Evolutionary conservation across 2,329 filamentous ascomycete genomes (phyloP).

Genomic region (Neofusicoccum ribis): DNA sequence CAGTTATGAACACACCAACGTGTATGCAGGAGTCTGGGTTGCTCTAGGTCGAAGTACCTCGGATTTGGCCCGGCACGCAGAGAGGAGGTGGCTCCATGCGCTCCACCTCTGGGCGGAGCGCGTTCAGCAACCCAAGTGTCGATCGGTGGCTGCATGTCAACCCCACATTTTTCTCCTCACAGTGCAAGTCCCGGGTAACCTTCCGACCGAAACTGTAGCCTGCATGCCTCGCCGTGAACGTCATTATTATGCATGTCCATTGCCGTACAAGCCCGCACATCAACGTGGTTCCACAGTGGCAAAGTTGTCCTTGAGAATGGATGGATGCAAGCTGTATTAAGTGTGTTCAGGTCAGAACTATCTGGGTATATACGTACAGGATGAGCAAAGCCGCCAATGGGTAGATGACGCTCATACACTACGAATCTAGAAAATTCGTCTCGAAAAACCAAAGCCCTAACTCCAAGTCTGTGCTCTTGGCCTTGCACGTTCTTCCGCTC

Average conservation of each 20-base stretch:
- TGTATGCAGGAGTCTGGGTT: too few relatives aligned
- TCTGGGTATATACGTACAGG: background rate
- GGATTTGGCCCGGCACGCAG: too few relatives aligned
- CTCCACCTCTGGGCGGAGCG: background rate
- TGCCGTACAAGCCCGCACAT: too few relatives aligned
- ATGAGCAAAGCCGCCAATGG: too few relatives aligned
- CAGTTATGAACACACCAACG: background rate
- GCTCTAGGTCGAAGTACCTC: too few relatives aligned
- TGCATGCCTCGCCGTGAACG: background rate
- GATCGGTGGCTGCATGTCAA: background rate
- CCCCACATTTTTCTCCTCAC: background rate
- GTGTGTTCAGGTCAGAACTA: background rate
- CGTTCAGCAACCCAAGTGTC: background rate
- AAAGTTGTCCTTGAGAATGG: background rate
- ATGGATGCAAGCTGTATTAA: background rate
- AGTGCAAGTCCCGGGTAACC: background rate
- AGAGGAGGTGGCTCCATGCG: too few relatives aligned
- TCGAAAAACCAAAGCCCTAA: too few relatives aligned
- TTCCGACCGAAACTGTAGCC: background rate
- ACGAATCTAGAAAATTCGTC: too few relatives aligned
- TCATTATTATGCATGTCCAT: background rate
- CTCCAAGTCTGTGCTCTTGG: too few relatives aligned
- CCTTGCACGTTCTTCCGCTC: too few relatives aligned
- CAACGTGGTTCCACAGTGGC: too few relatives aligned
- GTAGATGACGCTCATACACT: too few relatives aligned